These are phyloP conservation scores for Penicillium parvum DNA, from an alignment of 495 filamentous ascomycete species.

Conservation along the genomic window DNA sequence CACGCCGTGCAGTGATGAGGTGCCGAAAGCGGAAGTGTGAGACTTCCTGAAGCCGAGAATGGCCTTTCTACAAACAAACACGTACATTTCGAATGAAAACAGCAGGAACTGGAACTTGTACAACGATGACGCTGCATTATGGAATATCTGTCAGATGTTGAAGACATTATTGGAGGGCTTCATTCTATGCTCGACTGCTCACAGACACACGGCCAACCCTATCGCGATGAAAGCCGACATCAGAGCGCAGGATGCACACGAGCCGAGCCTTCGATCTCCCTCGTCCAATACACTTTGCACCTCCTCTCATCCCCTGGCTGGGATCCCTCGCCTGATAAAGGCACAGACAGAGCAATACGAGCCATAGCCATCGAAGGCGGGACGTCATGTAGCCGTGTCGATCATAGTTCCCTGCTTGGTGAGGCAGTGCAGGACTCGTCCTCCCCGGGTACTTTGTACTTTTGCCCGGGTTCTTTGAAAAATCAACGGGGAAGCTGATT, in stretches of 20 bases:
- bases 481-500: slow-evolving; percentile 6
- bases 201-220: too few relatives aligned
- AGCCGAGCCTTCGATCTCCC: not conserved
- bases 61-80: slow-evolving; percentile 2
- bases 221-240: too few relatives aligned
- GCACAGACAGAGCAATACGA: slow-evolving; percentile 5
- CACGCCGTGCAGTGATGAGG: not conserved
- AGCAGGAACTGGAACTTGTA: too few relatives aligned
- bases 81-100: not conserved
- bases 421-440: slow-evolving; percentile 19
- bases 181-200: too few relatives aligned
- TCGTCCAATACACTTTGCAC: not conserved
- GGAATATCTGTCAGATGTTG: slow-evolving; percentile 1
- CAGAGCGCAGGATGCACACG: too few relatives aligned
- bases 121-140: too few relatives aligned
- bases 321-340: slow-evolving; percentile 10
- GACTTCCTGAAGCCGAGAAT: slow-evolving; percentile 2
- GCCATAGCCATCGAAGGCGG: not conserved
- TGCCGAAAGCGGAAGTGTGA: slow-evolving; percentile 15
- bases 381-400: slow-evolving; percentile 11
- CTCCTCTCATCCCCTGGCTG: not conserved
- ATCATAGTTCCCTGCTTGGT: slow-evolving; percentile 10
- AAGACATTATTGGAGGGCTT: too few relatives aligned
- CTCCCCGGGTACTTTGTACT: not conserved
- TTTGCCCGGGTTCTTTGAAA: slow-evolving; percentile 15